Evolutionary conservation across 108 stramenopile genomes (phyloP).

Genomic region (Discostella stelligeroides): DNA sequence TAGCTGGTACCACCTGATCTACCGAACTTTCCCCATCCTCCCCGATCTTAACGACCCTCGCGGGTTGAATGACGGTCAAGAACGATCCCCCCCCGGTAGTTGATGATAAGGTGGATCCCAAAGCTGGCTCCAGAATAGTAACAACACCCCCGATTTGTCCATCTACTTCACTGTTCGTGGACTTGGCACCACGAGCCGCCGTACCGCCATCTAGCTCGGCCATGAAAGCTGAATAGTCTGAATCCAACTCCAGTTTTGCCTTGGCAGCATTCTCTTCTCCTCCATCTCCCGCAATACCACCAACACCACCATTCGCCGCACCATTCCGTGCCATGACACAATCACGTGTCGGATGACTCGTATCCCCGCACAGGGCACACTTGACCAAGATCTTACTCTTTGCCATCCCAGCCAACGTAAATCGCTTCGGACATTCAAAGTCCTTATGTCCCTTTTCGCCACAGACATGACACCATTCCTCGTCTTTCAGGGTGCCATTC

Average conservation of each 20-base stretch:
- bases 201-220: slow-evolving; percentile 95
- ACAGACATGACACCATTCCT: slow-evolving; percentile 96
- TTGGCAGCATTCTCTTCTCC: slow-evolving; percentile 38
- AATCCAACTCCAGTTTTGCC: slow-evolving; percentile 76
- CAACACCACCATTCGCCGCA: slow-evolving; percentile 27
- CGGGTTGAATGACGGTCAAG: slow-evolving; percentile 44
- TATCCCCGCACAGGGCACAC: slow-evolving; percentile 99
- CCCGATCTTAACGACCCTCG: slow-evolving; percentile 28
- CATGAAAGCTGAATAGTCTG: slow-evolving; percentile 96
- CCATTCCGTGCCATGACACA: slow-evolving; percentile 69
- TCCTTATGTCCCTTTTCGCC: slow-evolving; percentile 96
- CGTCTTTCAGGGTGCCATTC: slow-evolving; percentile 98
- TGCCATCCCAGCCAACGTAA: slow-evolving; percentile 43
- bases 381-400: slow-evolving; percentile 61
- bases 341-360: slow-evolving; percentile 96
- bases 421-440: slow-evolving; percentile 94
- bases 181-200: slow-evolving; percentile 8
- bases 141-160: not conserved
- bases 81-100: slow-evolving; percentile 30
- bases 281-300: slow-evolving; percentile 1
- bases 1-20: not conserved
- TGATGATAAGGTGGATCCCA: slow-evolving; percentile 2
- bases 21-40: slow-evolving; percentile 10
- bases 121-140: too few species aligned
- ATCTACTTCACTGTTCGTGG: slow-evolving; percentile 30